Percentiles rank a stretch among this genome's conserved stretches.
Evolutionary conservation across 192 early-diverging fungal genomes (phyloP).

Genomic region (Linnemannia zychae): DNA sequence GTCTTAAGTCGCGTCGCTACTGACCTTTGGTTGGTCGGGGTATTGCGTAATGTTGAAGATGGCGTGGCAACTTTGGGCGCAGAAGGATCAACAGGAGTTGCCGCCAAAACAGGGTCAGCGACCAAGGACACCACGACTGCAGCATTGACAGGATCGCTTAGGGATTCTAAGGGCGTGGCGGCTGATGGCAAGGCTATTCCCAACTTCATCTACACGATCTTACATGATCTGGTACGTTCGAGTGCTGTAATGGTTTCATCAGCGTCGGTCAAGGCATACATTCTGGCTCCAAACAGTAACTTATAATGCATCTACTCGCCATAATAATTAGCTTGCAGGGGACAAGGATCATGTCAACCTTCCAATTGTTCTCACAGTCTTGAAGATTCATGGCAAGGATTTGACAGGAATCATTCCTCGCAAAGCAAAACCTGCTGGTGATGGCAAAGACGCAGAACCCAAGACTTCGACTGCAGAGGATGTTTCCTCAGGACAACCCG

Average conservation of each 20-base stretch:
- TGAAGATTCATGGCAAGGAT: slow-evolving; percentile 68
- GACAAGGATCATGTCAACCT: slow-evolving; percentile 70
- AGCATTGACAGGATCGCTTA: slow-evolving; percentile 43
- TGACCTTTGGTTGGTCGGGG: slow-evolving; percentile 88
- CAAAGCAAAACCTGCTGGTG: slow-evolving; percentile 50
- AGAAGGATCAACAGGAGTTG: slow-evolving; percentile 42
- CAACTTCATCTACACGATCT: slow-evolving; percentile 64
- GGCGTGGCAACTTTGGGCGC: slow-evolving; percentile 64
- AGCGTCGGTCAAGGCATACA: not conserved
- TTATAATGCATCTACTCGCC: not conserved
- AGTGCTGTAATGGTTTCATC: not conserved
- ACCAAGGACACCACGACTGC: slow-evolving; percentile 65
- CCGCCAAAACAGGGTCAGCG: slow-evolving; percentile 55
- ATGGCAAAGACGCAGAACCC: slow-evolving; percentile 40
- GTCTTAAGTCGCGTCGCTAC: slow-evolving; percentile 76
- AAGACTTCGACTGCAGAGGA: slow-evolving; percentile 27
- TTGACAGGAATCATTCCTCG: slow-evolving; percentile 63
- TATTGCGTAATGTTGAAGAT: slow-evolving; percentile 77
- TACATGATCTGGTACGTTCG: slow-evolving; percentile 64
- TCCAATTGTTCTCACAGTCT: slow-evolving; percentile 63
- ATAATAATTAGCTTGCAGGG: slow-evolving; percentile 47
- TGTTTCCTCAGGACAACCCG: slow-evolving; percentile 9
- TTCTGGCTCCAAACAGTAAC: not conserved
- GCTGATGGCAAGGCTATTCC: slow-evolving; percentile 52
- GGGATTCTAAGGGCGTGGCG: slow-evolving; percentile 20